These are phyloP conservation scores for Sugiyamaella smithiae DNA, from an alignment of 805 yeast species.

Conservation along the genomic window DNA sequence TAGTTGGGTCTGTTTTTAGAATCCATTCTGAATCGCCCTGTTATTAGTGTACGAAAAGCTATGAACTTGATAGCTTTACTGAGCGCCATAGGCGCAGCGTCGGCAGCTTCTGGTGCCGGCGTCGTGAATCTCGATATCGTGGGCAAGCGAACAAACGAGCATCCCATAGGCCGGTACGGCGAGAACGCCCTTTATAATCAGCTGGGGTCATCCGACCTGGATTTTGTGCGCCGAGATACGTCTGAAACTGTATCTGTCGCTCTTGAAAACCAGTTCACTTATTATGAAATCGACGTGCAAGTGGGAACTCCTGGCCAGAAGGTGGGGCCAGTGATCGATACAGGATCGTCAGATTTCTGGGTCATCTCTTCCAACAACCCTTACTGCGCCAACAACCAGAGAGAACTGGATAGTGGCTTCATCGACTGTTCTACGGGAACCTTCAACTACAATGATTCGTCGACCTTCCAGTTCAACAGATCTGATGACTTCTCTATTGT, in stretches of 20 bases:
- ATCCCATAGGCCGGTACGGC: conserved; percentile 20
- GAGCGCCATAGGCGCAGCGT: background rate
- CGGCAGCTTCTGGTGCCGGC: too few relatives aligned
- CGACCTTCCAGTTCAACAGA: conserved; percentile 26
- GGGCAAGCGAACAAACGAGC: conserved; percentile 13
- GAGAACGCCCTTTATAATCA: conserved; percentile 1
- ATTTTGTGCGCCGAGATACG: background rate
- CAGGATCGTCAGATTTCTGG: conserved; percentile 79
- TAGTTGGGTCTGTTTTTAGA: too few relatives aligned
- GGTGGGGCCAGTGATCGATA: conserved; percentile 58
- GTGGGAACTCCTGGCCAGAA: conserved; percentile 59
- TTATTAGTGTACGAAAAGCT: too few relatives aligned
- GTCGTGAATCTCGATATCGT: conserved; percentile 17
- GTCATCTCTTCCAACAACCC: conserved; percentile 50
- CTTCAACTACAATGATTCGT: conserved; percentile 33
- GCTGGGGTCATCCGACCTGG: background rate
- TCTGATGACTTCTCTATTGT: conserved; percentile 26
- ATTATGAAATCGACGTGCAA: conserved; percentile 32
- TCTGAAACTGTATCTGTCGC: conserved; percentile 17
- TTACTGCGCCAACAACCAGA: conserved; percentile 39
- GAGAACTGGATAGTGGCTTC: conserved; percentile 44
- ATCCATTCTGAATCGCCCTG: too few relatives aligned
- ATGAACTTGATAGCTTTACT: background rate
- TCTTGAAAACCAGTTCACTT: conserved; percentile 27
- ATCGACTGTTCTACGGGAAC: conserved; percentile 28